Percentiles rank a stretch among this genome's conserved stretches.
Evolutionary conservation across 371 early-diverging fungal species (phyloP).

Genomic region (Coemansia sp.): DNA sequence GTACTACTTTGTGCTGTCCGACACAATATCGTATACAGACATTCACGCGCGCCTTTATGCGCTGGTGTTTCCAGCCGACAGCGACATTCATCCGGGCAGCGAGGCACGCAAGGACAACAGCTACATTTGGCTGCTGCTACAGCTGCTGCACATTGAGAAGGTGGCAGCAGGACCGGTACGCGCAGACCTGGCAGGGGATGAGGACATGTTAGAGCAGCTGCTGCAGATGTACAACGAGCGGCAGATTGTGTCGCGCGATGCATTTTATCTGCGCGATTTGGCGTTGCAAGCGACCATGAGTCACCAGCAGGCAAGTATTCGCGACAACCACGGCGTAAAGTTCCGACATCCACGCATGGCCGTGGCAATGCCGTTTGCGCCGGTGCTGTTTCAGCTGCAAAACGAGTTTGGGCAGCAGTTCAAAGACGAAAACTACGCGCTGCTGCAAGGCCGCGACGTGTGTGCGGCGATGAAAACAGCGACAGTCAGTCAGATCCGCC

Average conservation of each 20-base stretch:
- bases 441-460: conserved; percentile 60
- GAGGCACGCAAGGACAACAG: conserved; percentile 67
- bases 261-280: conserved; percentile 73
- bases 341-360: conserved; percentile 70
- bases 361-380: conserved; percentile 62
- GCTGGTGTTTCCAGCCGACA: conserved; percentile 59
- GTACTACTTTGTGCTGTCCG: conserved; percentile 70
- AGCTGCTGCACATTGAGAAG: conserved; percentile 62
- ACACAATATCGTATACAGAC: conserved; percentile 65
- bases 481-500: conserved; percentile 67
- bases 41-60: conserved; percentile 64
- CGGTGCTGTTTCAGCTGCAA: conserved; percentile 44
- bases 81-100: conserved; percentile 54
- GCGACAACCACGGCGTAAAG: conserved; percentile 69
- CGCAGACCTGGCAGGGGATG: conserved; percentile 69
- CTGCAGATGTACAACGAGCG: conserved; percentile 71
- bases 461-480: conserved; percentile 71
- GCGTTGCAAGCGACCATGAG: conserved; percentile 72
- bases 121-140: conserved; percentile 70
- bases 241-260: conserved; percentile 71
- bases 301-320: conserved; percentile 64
- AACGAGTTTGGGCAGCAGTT: conserved; percentile 47
- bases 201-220: conserved; percentile 68
- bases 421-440: conserved; percentile 56
- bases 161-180: conserved; percentile 30